These are phyloP conservation scores for Cicer yamashitae DNA, from an alignment of 306 rosid genomes.

Conservation along the genomic window DNA sequence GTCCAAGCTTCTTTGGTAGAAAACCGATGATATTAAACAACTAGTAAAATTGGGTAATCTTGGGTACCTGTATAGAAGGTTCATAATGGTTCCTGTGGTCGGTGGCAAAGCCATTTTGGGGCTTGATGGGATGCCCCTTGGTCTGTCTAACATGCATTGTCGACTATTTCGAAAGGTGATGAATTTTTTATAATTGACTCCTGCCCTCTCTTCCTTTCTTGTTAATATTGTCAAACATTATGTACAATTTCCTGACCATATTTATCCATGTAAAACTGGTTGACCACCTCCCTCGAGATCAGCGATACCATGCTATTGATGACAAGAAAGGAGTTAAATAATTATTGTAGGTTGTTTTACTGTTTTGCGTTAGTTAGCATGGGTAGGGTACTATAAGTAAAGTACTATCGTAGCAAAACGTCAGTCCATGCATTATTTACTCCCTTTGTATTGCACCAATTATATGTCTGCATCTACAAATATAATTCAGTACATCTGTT, in stretches of 20 bases:
- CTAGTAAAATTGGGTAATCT: neutral
- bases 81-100: neutral
- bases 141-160: neutral
- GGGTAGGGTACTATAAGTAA: neutral
- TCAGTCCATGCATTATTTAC: slow-evolving; percentile 4
- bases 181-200: neutral
- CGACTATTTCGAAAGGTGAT: slow-evolving; percentile 3
- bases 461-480: slow-evolving; percentile 7
- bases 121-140: slow-evolving; percentile 1
- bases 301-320: neutral
- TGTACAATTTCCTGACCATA: neutral
- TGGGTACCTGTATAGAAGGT: neutral
- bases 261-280: slow-evolving; percentile 11
- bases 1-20: slow-evolving; percentile 29
- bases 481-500: neutral
- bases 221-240: neutral
- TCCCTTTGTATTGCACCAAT: neutral
- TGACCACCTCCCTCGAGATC: neutral
- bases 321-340: neutral
- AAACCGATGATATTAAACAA: slow-evolving; percentile 7
- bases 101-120: neutral
- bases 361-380: neutral
- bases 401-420: neutral
- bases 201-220: neutral
- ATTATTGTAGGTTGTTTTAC: neutral